Base-by-base conservation (phyloP, 208 protist species). In the Strigomonas galati region DNA sequence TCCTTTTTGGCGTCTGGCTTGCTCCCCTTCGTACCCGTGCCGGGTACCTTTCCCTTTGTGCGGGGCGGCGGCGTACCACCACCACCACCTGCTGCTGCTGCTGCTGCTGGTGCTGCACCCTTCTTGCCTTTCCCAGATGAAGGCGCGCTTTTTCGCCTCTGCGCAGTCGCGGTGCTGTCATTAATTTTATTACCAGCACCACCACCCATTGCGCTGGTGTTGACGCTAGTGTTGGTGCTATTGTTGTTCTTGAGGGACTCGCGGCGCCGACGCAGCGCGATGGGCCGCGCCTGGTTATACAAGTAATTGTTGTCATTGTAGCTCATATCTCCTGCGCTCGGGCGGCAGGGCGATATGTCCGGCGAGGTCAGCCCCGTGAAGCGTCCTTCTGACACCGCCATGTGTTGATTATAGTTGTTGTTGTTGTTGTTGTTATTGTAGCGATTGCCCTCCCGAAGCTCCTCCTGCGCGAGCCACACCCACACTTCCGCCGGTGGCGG, bases 341-440 rank as follows among this genome's bases (percentile, higher is more conserved):
- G 49, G 7, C 49, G 49, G 23, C 4, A 23, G n/a, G 54, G 27
- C 7, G 54, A 59, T 2, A 59, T 28, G 24, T 59, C 54, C 15
- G 54, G 54, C 54, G 48, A 53, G 9, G 48, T n/a, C 43, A 48
- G 43, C 10, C 43, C n/a, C n/a, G n/a, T n/a, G n/a, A n/a, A n/a
- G n/a, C n/a, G n/a, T n/a, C n/a, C n/a, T n/a, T n/a, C n/a, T n/a
- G n/a, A n/a, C n/a, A n/a, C n/a, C n/a, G n/a, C n/a, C n/a, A n/a
- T n/a, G n/a, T n/a, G n/a, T n/a, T n/a, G n/a, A n/a, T n/a, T n/a
- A n/a, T n/a, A 44, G 37, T 44, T 44, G 37, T 14, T 44, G 37
- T 44, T 44, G 6, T 6, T 44, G 9, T 6, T 14, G 37, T 44
- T 6, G 37, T 44, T 6, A 14, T 44, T 14, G 37, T 44, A 6